Base-by-base conservation (phyloP, 2,329 filamentous ascomycete species). In the Verruconis gallopava region DNA sequence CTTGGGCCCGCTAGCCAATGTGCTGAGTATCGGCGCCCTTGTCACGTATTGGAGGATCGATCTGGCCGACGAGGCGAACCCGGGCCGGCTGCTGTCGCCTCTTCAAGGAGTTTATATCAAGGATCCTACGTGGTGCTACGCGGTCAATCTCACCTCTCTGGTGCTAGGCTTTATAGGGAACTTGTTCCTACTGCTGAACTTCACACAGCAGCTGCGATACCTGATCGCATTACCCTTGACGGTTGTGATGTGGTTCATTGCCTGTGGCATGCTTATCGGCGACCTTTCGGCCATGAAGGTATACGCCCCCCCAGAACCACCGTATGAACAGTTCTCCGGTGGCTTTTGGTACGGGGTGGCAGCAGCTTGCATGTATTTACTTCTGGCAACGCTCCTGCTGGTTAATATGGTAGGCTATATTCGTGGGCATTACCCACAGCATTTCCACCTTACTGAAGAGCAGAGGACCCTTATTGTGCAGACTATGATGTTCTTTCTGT, bases 21-120 rank as follows among this genome's bases (percentile, higher is more conserved):
- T 42, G 20, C 15, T 37, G 30, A 36, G 30, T 4, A 37, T 42
- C n/a, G 40, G 30, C 19, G 40, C 40, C n/a, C 15, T 42, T 4
- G 40, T 42, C 14, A 42, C 25, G 17, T 42, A 21, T 21, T 42
- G 40, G 40, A 21, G 40, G 25, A 13, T 25, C 14, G 28, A 40
- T 19, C 30, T 40, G 28, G 21, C 21, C 19, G 65, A 68, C 41
- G 53, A 22, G 28, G 28, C 38, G 17, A 13, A 62, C 14, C 42
- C 72, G 30, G 55, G 66, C 64, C 65, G 47, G 12, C 51, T 55
- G 0, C 63, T 69, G 4, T 55, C 68, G 2, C 77, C 76, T 49
- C 68, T 65, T 37, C 51, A 65, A 12, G 74, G 76, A 3, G 54
- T 74, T 0, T 30, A 33, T 5, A 22, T 28, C 22, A 19, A 14